These are phyloP conservation scores for Peronosclerospora sorghi DNA, from an alignment of 352 stramenopile species.

Conservation along the genomic window DNA sequence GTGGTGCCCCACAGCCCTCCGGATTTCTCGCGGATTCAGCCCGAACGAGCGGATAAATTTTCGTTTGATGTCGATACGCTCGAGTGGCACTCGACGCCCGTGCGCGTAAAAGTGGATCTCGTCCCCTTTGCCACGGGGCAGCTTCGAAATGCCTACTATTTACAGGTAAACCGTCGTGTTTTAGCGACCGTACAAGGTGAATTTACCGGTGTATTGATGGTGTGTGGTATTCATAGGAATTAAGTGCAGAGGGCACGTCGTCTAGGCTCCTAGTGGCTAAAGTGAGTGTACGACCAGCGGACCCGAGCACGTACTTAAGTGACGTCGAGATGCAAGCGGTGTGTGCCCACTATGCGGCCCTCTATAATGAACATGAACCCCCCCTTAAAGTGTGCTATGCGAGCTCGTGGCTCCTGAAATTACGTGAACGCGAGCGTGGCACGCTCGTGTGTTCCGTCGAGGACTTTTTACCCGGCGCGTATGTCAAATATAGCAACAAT, in stretches of 20 bases:
- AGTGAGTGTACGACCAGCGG: conserved; percentile 51
- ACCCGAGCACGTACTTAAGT: conserved; percentile 67
- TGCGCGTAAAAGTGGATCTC: conserved; percentile 57
- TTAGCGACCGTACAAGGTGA: background rate
- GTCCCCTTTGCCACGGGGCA: conserved; percentile 76
- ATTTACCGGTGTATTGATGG: background rate
- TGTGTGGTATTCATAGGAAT: conserved; percentile 18
- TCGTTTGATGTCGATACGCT: conserved; percentile 77
- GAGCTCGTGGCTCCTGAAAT: conserved; percentile 66
- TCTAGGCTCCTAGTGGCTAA: conserved; percentile 57
- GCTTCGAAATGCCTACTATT: conserved; percentile 68
- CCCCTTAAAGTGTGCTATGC: conserved; percentile 77
- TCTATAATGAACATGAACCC: conserved; percentile 82
- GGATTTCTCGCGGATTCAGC: conserved; percentile 44
- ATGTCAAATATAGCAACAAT: conserved; percentile 86
- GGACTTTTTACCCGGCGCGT: conserved; percentile 65
- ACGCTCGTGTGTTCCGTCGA: conserved; percentile 66
- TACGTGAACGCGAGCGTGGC: conserved; percentile 37
- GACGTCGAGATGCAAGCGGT: conserved; percentile 86
- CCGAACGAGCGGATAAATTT: conserved; percentile 67
- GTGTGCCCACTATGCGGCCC: conserved; percentile 72
- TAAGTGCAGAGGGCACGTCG: conserved; percentile 17
- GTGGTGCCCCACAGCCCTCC: conserved; percentile 66
- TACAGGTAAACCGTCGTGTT: conserved; percentile 21
- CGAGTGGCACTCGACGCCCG: conserved; percentile 58